Evolutionary conservation across 176 grass and related monocot genomes (phyloP).

Genomic region (Themeda triandra): DNA sequence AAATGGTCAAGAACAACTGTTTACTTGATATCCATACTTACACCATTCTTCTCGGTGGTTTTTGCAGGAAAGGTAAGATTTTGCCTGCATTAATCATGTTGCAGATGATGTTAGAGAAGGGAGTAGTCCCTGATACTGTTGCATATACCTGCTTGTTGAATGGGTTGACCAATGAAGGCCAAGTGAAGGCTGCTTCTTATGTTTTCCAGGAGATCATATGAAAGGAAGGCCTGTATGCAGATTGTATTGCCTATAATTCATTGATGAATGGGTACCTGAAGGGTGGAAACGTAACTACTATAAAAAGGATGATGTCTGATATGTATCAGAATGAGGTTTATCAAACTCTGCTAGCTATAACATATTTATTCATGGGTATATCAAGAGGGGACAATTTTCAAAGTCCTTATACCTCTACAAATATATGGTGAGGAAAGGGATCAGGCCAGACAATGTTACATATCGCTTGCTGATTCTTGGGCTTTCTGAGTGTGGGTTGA

Average conservation of each 20-base stretch:
- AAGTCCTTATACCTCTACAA: constrained; percentile 64
- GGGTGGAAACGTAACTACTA: constrained; percentile 44
- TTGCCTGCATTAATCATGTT: constrained; percentile 63
- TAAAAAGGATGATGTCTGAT: constrained; percentile 48
- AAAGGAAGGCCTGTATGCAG: constrained; percentile 58
- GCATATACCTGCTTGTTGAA: constrained; percentile 85
- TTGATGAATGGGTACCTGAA: constrained; percentile 74
- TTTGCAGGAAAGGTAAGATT: constrained; percentile 77
- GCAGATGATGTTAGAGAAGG: constrained; percentile 62
- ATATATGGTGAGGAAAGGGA: constrained; percentile 59
- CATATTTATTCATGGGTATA: constrained; percentile 75
- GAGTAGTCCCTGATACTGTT: constrained; percentile 54
- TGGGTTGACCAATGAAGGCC: constrained; percentile 68
- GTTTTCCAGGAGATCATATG: constrained; percentile 83
- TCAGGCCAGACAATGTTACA: constrained; percentile 58
- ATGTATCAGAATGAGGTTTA: constrained; percentile 61
- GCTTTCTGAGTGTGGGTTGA: constrained; percentile 52
- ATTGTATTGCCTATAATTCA: constrained; percentile 73
- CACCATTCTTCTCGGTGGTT: constrained; percentile 76
- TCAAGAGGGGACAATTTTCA: constrained; percentile 51
- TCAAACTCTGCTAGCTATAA: constrained; percentile 73
- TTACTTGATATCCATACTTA: constrained; percentile 73
- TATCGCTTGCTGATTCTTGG: constrained; percentile 75
- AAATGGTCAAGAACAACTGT: constrained; percentile 64
- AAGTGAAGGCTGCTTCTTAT: constrained; percentile 67